Evolutionary conservation across 805 yeast species (phyloP).

Genomic region (Debaryomyces tyrocola): DNA sequence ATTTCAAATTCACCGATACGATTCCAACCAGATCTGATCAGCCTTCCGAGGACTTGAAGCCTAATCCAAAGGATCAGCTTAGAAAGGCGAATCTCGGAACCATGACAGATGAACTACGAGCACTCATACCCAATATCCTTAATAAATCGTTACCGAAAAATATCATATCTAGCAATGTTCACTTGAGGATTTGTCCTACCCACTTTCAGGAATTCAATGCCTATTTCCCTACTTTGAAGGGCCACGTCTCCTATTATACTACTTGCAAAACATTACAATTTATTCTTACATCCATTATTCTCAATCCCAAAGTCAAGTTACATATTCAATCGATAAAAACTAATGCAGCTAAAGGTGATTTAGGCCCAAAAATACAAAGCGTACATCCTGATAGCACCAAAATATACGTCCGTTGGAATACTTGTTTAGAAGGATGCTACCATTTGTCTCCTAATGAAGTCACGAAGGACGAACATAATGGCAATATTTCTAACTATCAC

Average conservation of each 20-base stretch:
- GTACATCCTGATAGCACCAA: slow-evolving; percentile 47
- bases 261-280: slow-evolving; percentile 58
- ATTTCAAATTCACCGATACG: not conserved
- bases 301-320: slow-evolving; percentile 51
- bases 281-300: slow-evolving; percentile 53
- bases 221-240: slow-evolving; percentile 55
- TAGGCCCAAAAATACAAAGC: slow-evolving; percentile 14
- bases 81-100: slow-evolving; percentile 54
- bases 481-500: slow-evolving; percentile 11
- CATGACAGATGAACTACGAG: slow-evolving; percentile 48
- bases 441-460: slow-evolving; percentile 35
- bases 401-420: slow-evolving; percentile 55
- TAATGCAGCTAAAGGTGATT: slow-evolving; percentile 17
- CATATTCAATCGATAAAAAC: slow-evolving; percentile 49
- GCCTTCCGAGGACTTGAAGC: not conserved
- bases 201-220: slow-evolving; percentile 44
- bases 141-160: slow-evolving; percentile 44
- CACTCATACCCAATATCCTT: slow-evolving; percentile 52
- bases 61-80: slow-evolving; percentile 18
- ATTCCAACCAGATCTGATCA: not conserved
- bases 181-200: slow-evolving; percentile 57
- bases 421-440: slow-evolving; percentile 52
- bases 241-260: slow-evolving; percentile 55
- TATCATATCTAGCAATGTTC: slow-evolving; percentile 45
- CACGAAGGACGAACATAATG: not conserved